A percentile compares a stretch with the other conserved stretches of the same genome.
These are phyloP conservation scores for Dictyophora rubrovolvata DNA, from an alignment of 768 basidiomycete species.

Conservation along the genomic window DNA sequence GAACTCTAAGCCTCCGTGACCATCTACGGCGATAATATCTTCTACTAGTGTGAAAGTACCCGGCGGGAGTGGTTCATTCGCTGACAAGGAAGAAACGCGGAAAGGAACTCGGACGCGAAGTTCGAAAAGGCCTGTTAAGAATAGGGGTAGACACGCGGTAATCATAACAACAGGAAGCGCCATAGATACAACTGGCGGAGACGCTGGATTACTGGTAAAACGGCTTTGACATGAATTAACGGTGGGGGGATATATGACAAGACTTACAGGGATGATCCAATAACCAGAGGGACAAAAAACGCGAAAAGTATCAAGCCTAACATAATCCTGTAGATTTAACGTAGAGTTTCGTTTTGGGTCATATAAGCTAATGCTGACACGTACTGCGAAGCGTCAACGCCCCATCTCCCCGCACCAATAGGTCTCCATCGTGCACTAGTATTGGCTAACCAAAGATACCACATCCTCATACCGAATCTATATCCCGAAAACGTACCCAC, in stretches of 20 bases:
- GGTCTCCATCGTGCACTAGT: slow-evolving; percentile 18
- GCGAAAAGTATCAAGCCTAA: slow-evolving; percentile 16
- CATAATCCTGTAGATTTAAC: slow-evolving; percentile 9
- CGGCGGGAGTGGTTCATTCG: slow-evolving; percentile 19
- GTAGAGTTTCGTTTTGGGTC: background rate
- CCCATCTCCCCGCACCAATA: slow-evolving; percentile 21
- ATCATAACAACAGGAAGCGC: slow-evolving; percentile 22
- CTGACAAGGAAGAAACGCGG: slow-evolving; percentile 22
- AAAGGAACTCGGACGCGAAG: slow-evolving; percentile 18
- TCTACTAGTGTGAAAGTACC: slow-evolving; percentile 21
- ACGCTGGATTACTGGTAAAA: slow-evolving; percentile 16
- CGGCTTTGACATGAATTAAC: background rate
- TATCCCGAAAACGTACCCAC: slow-evolving; percentile 22
- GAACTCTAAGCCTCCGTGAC: slow-evolving; percentile 22
- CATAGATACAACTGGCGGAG: slow-evolving; percentile 18
- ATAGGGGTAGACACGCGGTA: slow-evolving; percentile 18
- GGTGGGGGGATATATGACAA: background rate
- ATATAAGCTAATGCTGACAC: background rate
- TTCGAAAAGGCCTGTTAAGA: slow-evolving; percentile 20
- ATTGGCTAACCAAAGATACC: slow-evolving; percentile 17
- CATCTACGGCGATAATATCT: slow-evolving; percentile 24
- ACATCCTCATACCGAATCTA: slow-evolving; percentile 19
- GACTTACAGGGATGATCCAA: slow-evolving; percentile 22
- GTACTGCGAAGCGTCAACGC: slow-evolving; percentile 21
- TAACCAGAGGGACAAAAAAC: slow-evolving; percentile 21